A percentile compares a stretch with the other conserved stretches of the same genome.
These are phyloP conservation scores for Colletotrichum nymphaeae DNA, from an alignment of 2,329 filamentous ascomycete genomes.

Conservation along the genomic window DNA sequence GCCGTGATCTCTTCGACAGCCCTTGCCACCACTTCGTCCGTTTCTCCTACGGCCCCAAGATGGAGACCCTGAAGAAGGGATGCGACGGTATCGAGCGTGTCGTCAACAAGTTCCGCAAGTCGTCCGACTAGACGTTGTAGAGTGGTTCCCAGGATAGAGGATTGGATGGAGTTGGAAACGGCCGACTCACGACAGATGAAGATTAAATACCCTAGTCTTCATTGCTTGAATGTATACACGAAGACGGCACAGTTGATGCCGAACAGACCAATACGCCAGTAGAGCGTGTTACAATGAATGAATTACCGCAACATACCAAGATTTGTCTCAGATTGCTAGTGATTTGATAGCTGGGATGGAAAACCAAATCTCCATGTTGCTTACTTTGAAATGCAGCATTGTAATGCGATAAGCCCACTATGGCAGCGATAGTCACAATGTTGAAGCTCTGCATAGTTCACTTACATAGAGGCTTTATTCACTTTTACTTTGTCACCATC, in stretches of 20 bases:
- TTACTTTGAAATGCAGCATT: background rate
- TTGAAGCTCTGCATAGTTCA: background rate
- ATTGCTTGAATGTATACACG: background rate
- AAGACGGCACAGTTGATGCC: background rate
- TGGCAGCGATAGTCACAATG: background rate
- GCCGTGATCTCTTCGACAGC: constrained; percentile 91
- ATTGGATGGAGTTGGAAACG: background rate
- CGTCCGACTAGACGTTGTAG: background rate
- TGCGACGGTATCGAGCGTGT: constrained; percentile 88
- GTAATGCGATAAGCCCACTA: background rate
- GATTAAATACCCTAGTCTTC: background rate
- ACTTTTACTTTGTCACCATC: background rate
- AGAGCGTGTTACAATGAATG: background rate
- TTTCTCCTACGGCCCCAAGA: constrained; percentile 84
- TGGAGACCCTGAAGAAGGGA: constrained; percentile 82
- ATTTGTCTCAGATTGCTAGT: background rate
- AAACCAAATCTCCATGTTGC: background rate
- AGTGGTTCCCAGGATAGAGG: background rate
- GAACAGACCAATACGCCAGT: background rate
- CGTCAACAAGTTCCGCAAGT: constrained; percentile 71
- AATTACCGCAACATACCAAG: background rate
- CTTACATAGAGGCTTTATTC: background rate
- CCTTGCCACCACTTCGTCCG: constrained; percentile 94
- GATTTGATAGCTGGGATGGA: background rate
- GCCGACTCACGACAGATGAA: background rate